Evolutionary conservation across 2,329 filamentous ascomycete genomes (phyloP).

Genomic region (Akanthomyces uredinophilus): DNA sequence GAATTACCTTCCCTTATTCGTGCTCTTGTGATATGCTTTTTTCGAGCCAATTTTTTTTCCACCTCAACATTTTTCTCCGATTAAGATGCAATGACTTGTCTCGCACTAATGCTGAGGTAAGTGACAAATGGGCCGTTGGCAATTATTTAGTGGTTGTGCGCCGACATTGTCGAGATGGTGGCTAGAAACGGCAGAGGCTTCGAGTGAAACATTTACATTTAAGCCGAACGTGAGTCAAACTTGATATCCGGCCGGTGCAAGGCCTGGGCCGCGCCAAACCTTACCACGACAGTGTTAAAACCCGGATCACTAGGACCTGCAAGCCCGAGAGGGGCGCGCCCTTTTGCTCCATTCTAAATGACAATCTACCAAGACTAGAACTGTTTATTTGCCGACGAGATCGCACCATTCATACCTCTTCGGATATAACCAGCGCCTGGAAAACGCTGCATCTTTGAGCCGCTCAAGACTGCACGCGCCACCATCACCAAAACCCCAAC

Average conservation of each 20-base stretch:
- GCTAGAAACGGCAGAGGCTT: neutral
- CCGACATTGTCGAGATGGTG: neutral
- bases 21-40: no score
- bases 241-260: neutral
- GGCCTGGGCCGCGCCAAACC: neutral
- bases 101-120: neutral
- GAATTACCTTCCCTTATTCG: no score
- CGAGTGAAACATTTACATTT: neutral
- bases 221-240: neutral
- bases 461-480: neutral
- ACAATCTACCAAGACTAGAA: neutral
- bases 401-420: neutral
- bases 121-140: no score
- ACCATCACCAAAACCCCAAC: neutral
- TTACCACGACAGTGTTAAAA: neutral
- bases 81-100: no score
- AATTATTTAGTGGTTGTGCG: neutral
- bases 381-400: neutral
- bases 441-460: neutral
- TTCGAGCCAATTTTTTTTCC: no score
- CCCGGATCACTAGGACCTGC: neutral
- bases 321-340: neutral
- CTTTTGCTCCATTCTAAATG: slow-evolving; percentile 6
- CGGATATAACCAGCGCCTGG: neutral
- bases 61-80: no score